phyloP scores from a whole-genome alignment of 441 rosid genomes.

The Euphorbia corollata region DNA sequence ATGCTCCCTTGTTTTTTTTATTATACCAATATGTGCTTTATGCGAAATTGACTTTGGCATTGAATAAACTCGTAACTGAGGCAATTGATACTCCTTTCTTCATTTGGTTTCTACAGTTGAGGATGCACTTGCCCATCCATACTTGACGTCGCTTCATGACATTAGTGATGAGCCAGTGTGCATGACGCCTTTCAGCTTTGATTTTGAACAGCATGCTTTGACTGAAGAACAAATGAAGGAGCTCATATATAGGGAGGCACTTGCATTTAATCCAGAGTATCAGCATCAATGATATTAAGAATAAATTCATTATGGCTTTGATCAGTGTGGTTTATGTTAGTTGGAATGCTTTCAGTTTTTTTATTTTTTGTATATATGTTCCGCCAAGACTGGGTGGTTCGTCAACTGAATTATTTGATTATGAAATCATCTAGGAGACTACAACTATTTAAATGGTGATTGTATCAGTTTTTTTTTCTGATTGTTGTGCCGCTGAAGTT shows the following conservation, averaged over 20 bases:
- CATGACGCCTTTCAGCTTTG: conserved; percentile 54
- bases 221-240: conserved; percentile 72
- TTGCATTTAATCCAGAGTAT: conserved; percentile 72
- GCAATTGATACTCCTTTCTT: conserved; percentile 1
- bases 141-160: conserved; percentile 53
- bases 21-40: too few relatives aligned
- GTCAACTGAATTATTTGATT: conserved; percentile 23
- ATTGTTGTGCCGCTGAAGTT: not conserved
- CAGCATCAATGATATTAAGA: conserved; percentile 23
- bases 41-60: not conserved
- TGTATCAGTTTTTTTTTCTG: conserved; percentile 22
- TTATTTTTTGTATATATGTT: conserved; percentile 38
- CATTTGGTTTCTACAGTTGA: conserved; percentile 38
- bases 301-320: conserved; percentile 18
- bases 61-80: not conserved
- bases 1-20: not conserved
- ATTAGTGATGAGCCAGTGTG: conserved; percentile 66
- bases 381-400: conserved; percentile 33
- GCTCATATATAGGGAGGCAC: conserved; percentile 64
- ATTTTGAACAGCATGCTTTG: conserved; percentile 57
- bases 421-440: conserved; percentile 17
- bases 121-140: conserved; percentile 78
- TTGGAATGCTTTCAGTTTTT: conserved; percentile 21
- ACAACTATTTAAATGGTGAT: conserved; percentile 22
- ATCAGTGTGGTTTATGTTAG: conserved; percentile 21